These are phyloP conservation scores for Pestalotiopsis sp. DNA, from an alignment of 2,329 filamentous ascomycete species.

Conservation along the genomic window DNA sequence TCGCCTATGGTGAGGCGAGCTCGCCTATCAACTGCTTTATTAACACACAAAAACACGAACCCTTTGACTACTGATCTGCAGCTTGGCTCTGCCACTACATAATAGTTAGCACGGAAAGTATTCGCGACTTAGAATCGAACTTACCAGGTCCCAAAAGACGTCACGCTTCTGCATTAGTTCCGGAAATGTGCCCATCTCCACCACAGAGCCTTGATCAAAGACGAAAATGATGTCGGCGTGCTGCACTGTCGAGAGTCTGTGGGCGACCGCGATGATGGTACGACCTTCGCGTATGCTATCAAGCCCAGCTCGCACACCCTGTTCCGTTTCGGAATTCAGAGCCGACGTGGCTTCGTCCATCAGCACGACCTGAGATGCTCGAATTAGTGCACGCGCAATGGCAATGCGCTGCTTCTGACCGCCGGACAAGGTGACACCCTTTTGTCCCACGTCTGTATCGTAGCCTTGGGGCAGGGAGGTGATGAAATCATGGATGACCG, in stretches of 20 bases:
- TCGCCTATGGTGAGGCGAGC: background rate
- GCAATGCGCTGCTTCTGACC: conserved; percentile 9
- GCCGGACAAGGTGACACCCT: background rate
- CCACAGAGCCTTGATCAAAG: conserved; percentile 61
- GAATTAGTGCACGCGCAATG: background rate
- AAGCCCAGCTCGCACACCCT: background rate
- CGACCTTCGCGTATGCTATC: conserved; percentile 50
- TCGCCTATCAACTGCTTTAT: no score
- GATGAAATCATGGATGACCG: conserved; percentile 70
- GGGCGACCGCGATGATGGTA: conserved; percentile 73
- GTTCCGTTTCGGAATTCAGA: background rate
- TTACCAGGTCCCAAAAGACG: conserved; percentile 56
- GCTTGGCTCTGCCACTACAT: conserved; percentile 56
- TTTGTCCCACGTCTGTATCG: background rate
- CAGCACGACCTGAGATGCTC: background rate
- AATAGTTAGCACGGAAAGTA: background rate
- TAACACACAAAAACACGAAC: conserved; percentile 27
- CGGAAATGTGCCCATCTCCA: conserved; percentile 50
- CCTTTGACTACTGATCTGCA: conserved; percentile 25
- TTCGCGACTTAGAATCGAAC: conserved; percentile 20
- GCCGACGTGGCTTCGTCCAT: conserved; percentile 7
- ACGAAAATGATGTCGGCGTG: conserved; percentile 76
- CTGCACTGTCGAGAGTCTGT: conserved; percentile 72
- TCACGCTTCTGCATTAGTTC: conserved; percentile 50
- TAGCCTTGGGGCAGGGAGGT: conserved; percentile 13